These are phyloP conservation scores for Solanum hybrid DNA, from an alignment of 305 asterid genomes.

Conservation along the genomic window DNA sequence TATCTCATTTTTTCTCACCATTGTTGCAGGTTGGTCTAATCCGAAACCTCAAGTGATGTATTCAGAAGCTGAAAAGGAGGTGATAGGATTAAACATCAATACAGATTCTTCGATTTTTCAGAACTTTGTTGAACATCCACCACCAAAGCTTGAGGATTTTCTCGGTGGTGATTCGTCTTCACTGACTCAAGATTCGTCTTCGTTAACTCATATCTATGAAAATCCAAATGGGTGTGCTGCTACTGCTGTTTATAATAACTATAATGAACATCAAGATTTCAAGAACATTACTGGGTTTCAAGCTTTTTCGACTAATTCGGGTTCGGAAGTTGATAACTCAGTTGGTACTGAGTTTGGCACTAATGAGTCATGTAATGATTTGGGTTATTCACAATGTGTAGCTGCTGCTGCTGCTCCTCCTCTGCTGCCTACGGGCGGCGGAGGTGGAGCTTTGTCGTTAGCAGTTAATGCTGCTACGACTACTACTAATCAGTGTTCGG, in stretches of 20 bases:
- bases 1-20: background rate
- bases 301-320: constrained; percentile 61
- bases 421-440: background rate
- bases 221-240: constrained; percentile 1
- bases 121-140: constrained; percentile 34
- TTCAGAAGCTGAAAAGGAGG: constrained; percentile 21
- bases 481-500: background rate
- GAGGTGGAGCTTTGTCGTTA: constrained; percentile 40
- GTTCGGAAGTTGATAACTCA: constrained; percentile 18
- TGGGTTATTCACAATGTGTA: constrained; percentile 30
- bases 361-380: constrained; percentile 54
- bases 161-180: constrained; percentile 81
- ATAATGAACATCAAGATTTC: constrained; percentile 50
- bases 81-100: constrained; percentile 16
- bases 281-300: constrained; percentile 46
- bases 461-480: constrained; percentile 23
- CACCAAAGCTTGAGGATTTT: constrained; percentile 80
- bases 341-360: constrained; percentile 10
- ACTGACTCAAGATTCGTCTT: constrained; percentile 69
- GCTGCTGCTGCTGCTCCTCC: background rate
- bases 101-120: constrained; percentile 21
- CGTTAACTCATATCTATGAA: constrained; percentile 64
- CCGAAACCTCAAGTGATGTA: constrained; percentile 42
- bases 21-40: constrained; percentile 48
- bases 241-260: constrained; percentile 10